Percentiles rank a stretch among this genome's conserved stretches.
Conservation (phyloP, 177 flowering plant species). For the Vitis hybrid region DNA sequence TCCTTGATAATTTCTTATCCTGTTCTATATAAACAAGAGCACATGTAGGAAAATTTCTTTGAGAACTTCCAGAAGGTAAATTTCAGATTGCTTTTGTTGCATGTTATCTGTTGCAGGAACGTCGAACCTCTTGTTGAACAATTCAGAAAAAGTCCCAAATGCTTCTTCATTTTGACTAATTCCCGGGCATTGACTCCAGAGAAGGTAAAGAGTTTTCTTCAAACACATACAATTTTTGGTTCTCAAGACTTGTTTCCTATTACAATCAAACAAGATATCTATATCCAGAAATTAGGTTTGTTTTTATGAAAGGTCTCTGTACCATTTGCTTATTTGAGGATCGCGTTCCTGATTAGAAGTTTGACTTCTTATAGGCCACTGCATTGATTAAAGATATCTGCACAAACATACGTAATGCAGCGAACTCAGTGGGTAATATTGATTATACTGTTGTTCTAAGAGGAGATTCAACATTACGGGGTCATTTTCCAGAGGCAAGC, state of each 20-base stretch:
- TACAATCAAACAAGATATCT: background rate
- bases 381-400: conserved; percentile 75
- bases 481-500: conserved; percentile 98
- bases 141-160: conserved; percentile 65
- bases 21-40: background rate
- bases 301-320: background rate
- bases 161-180: conserved; percentile 97
- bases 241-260: background rate
- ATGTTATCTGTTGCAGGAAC: conserved; percentile 51
- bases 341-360: conserved; percentile 4
- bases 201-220: conserved; percentile 54
- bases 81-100: background rate
- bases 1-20: background rate
- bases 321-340: conserved; percentile 5
- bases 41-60: background rate
- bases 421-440: conserved; percentile 49
- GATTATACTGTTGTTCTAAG: conserved; percentile 88
- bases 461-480: conserved; percentile 97
- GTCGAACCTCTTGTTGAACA: conserved; percentile 72
- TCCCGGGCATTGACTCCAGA: conserved; percentile 84
- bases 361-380: conserved; percentile 58
- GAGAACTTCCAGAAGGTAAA: conserved; percentile 3
- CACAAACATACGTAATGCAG: conserved; percentile 61
- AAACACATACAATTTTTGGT: background rate
- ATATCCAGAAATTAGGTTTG: conserved; percentile 1